Conservation (phyloP, 768 basidiomycete species). For the Boletus barrowsii region DNA sequence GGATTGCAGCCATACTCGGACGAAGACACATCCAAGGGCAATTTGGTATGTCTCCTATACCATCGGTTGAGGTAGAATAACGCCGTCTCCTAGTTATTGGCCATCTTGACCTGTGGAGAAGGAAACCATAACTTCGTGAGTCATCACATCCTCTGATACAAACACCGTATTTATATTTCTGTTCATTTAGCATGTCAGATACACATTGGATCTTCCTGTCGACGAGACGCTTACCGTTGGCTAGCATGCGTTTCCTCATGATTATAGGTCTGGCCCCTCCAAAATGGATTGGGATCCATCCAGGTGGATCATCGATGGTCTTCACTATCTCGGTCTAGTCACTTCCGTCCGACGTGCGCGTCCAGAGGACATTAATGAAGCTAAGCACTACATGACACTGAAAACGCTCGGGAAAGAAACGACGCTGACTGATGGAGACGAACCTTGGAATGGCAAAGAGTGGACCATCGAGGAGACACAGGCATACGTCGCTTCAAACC, state of each 20-base stretch:
- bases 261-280: slow-evolving; percentile 11
- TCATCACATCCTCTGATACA: neutral
- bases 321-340: slow-evolving; percentile 5
- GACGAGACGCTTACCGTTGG: slow-evolving; percentile 1
- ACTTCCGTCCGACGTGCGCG: slow-evolving; percentile 5
- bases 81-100: slow-evolving; percentile 5
- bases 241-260: slow-evolving; percentile 14
- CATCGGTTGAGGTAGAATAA: neutral
- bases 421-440: neutral
- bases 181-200: slow-evolving; percentile 8
- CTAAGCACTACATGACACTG: slow-evolving; percentile 3
- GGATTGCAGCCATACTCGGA: slow-evolving; percentile 11
- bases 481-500: neutral
- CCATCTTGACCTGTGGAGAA: slow-evolving; percentile 9
- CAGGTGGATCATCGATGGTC: slow-evolving; percentile 11
- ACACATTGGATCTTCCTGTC: neutral
- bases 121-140: slow-evolving; percentile 15
- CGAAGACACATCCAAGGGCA: slow-evolving; percentile 12
- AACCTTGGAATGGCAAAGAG: slow-evolving; percentile 1
- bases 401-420: neutral
- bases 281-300: slow-evolving; percentile 13
- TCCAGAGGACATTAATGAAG: slow-evolving; percentile 8
- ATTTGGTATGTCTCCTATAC: neutral
- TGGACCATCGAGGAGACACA: slow-evolving; percentile 5
- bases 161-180: neutral